Evolutionary conservation across 345 rosid genomes (phyloP), one percentile per base, ranked within the genome.

Genomic region (Camelina sativa): DNA sequence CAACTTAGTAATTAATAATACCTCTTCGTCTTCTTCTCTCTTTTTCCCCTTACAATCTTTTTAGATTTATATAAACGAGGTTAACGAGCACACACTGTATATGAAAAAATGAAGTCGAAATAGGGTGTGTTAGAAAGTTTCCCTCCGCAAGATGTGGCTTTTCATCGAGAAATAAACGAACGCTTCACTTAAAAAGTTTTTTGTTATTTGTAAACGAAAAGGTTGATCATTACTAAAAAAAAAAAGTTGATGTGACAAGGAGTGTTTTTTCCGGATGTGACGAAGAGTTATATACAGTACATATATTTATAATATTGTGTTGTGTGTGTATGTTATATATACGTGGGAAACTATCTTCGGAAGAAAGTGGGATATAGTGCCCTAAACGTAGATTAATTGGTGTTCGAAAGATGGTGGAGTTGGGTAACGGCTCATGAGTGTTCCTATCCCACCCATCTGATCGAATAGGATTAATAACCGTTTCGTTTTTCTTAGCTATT

Each of bases 1-100:
- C 76, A 55, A 64, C 62, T 15, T 71, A 28, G 19, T 40, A 59
- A 62, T 25, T 15, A 17, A 17, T 34, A 34, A 6, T 34, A 7
- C 37, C 37, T 6, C 32, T n/a, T 38, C 62, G 5, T 61, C 57
- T 71, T 70, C 50, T 60, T 74, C 46, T 67, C 43, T 50, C 48
- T n/a, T n/a, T 65, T 47, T 65, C 63, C 22, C 60, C 50, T 25
- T 25, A 25, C 0, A 25, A 25, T 25, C 4, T 23, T 2, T 23
- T 25, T 25, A 25, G 28, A 3, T 28, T 3, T 4, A 28, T 28
- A 4, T 3, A 28, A 28, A 28, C 1, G 5, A 28, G 30, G 30
- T 28, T 28, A 28, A 28, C 30, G 30, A 28, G 40, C 57, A 53
- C 41, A 55, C 68, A 34, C 10, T 41, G 34, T 61, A 19, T 8